phyloP scores from a whole-genome alignment of 2,329 filamentous ascomycete species.

The Colletotrichum sp. region DNA sequence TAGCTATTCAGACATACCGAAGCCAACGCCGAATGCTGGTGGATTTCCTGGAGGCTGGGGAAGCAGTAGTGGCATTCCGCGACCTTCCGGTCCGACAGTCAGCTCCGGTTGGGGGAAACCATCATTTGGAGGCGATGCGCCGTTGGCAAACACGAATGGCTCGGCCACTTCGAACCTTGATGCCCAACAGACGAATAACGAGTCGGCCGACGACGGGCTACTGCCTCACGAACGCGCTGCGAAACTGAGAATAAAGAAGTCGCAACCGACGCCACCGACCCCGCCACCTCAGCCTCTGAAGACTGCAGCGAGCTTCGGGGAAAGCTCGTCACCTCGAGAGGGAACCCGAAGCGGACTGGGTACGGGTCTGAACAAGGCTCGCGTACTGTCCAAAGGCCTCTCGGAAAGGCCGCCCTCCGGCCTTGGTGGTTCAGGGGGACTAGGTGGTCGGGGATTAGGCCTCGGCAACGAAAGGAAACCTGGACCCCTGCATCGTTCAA shows the following conservation, averaged over 20 bases:
- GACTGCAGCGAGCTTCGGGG: background rate
- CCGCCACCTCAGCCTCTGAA: background rate
- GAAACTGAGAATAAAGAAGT: constrained; percentile 26
- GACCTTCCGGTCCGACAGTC: background rate
- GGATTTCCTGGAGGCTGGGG: background rate
- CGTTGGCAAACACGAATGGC: background rate
- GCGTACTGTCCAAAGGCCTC: background rate
- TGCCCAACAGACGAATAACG: background rate
- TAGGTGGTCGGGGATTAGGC: background rate
- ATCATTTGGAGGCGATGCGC: background rate
- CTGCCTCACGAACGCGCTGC: constrained; percentile 45
- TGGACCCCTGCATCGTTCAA: background rate
- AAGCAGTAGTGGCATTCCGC: background rate
- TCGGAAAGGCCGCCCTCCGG: background rate
- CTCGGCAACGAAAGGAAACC: background rate
- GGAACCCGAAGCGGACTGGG: background rate
- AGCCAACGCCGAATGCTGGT: background rate
- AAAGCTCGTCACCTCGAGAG: background rate
- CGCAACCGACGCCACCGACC: background rate
- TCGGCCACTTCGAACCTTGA: background rate
- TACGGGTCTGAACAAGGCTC: background rate
- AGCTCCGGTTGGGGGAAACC: constrained; percentile 11
- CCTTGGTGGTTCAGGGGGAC: background rate
- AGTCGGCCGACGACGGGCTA: constrained; percentile 23
- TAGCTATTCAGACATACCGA: constrained; percentile 15